Evolutionary conservation across 441 rosid genomes (phyloP).

Genomic region (Lagerstroemia fauriei): DNA sequence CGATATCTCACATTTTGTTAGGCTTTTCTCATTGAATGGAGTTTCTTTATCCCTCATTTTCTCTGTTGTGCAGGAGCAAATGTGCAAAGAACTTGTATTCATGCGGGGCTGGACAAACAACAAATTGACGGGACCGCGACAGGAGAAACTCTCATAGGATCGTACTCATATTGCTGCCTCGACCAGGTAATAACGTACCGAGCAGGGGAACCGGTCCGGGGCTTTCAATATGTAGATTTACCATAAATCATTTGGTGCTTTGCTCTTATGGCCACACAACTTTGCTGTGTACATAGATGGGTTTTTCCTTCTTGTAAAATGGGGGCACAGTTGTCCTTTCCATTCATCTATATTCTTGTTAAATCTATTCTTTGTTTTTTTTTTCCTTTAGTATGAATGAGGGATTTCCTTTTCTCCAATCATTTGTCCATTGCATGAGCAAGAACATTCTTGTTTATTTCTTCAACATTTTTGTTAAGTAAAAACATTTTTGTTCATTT

Average conservation of each 20-base stretch:
- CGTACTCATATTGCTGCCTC: background rate
- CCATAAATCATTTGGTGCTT: background rate
- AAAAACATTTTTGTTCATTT: no score
- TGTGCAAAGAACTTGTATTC: background rate
- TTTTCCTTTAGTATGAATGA: no score
- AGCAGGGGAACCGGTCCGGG: background rate
- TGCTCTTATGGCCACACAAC: background rate
- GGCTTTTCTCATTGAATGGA: background rate
- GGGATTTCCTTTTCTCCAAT: background rate
- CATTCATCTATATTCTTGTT: background rate
- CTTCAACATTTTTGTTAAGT: background rate
- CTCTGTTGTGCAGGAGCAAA: background rate
- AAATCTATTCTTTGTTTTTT: no score
- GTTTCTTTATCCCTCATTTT: background rate
- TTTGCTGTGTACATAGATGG: background rate
- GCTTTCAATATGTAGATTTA: background rate
- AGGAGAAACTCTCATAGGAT: background rate
- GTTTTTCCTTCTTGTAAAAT: background rate
- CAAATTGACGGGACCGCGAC: background rate
- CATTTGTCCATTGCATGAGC: background rate
- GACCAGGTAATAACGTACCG: background rate
- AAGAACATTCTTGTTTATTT: background rate
- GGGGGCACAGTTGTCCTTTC: background rate
- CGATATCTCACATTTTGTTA: no score
- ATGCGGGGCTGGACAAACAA: background rate